These are phyloP conservation scores for Saccharomycopsis synnaedendra DNA, from an alignment of 805 yeast species.

Conservation along the genomic window DNA sequence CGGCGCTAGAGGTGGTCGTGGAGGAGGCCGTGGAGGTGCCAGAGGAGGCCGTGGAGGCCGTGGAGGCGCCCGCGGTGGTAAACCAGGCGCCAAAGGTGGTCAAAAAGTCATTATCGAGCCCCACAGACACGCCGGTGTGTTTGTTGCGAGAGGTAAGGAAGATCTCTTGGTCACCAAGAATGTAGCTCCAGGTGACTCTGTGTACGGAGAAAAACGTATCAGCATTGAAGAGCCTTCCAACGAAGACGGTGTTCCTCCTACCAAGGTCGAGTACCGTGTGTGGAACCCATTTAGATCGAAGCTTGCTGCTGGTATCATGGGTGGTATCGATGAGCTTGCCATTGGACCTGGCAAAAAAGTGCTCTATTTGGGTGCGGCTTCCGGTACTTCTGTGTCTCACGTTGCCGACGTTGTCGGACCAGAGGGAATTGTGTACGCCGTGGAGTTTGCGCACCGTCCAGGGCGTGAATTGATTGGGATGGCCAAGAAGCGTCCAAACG, in stretches of 20 bases:
- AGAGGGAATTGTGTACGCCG: conserved; percentile 97
- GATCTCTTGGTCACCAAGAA: conserved; percentile 95
- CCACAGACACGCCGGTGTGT: conserved; percentile 97
- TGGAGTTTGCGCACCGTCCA: conserved; percentile 98
- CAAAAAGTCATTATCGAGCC: conserved; percentile 97
- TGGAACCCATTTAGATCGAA: conserved; percentile 99
- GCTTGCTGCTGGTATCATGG: conserved; percentile 99
- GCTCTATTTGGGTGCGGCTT: conserved; percentile 96
- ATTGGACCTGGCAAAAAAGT: conserved; percentile 98
- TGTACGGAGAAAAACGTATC: conserved; percentile 96
- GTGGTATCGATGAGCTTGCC: conserved; percentile 97
- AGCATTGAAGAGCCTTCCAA: conserved; percentile 85
- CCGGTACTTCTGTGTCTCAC: conserved; percentile 98
- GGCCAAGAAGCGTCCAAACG: conserved; percentile 99
- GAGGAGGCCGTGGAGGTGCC: conserved; percentile 43
- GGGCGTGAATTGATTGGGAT: conserved; percentile 98
- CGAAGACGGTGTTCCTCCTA: conserved; percentile 80
- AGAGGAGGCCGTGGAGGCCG: conserved; percentile 46
- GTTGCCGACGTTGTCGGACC: conserved; percentile 98
- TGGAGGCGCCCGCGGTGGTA: conserved; percentile 56
- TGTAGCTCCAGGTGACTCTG: conserved; percentile 96
- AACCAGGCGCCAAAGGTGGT: conserved; percentile 82
- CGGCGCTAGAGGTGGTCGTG: conserved; percentile 43
- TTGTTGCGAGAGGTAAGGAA: conserved; percentile 99
- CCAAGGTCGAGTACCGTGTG: conserved; percentile 97